phyloP scores from a whole-genome alignment of 2,329 filamentous ascomycete genomes.

The Pezicula carpinea region DNA sequence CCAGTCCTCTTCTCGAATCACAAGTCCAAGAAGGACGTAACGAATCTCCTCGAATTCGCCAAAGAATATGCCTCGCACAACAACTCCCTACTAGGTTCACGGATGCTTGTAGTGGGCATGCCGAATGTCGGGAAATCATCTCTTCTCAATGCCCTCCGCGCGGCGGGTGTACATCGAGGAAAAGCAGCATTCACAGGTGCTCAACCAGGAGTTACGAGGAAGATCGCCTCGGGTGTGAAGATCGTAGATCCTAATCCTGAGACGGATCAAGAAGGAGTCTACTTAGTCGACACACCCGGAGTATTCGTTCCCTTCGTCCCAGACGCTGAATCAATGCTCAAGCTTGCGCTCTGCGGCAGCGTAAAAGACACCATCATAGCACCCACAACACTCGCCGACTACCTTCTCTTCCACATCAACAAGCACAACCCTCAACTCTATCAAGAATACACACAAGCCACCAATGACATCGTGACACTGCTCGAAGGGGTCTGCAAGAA shows the following conservation, averaged over 20 bases:
- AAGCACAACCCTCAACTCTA: slow-evolving; percentile 23
- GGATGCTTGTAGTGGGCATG: slow-evolving; percentile 90
- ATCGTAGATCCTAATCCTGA: slow-evolving; percentile 55
- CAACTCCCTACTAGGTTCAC: slow-evolving; percentile 71
- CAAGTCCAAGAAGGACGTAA: slow-evolving; percentile 39
- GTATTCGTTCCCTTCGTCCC: slow-evolving; percentile 92
- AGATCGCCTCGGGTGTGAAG: slow-evolving; percentile 77
- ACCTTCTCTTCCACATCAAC: slow-evolving; percentile 83
- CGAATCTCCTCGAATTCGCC: slow-evolving; percentile 40
- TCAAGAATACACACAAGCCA: slow-evolving; percentile 58
- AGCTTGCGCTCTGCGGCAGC: slow-evolving; percentile 84
- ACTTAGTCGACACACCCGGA: slow-evolving; percentile 86
- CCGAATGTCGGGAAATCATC: slow-evolving; percentile 96
- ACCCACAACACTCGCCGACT: slow-evolving; percentile 77
- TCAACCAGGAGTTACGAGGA: slow-evolving; percentile 85
- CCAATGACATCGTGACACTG: slow-evolving; percentile 76
- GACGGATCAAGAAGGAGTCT: slow-evolving; percentile 49
- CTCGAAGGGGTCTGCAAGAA: slow-evolving; percentile 66
- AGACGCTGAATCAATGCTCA: slow-evolving; percentile 84
- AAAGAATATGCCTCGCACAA: slow-evolving; percentile 42
- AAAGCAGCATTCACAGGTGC: slow-evolving; percentile 81
- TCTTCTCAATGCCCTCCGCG: slow-evolving; percentile 81
- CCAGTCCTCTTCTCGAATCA: slow-evolving; percentile 48
- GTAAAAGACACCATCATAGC: slow-evolving; percentile 86
- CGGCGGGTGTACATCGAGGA: slow-evolving; percentile 54